A percentile compares a stretch with the other conserved stretches of the same genome.
phyloP scores from a whole-genome alignment of 108 stramenopile genomes.

The Cyclotella cryptica region DNA sequence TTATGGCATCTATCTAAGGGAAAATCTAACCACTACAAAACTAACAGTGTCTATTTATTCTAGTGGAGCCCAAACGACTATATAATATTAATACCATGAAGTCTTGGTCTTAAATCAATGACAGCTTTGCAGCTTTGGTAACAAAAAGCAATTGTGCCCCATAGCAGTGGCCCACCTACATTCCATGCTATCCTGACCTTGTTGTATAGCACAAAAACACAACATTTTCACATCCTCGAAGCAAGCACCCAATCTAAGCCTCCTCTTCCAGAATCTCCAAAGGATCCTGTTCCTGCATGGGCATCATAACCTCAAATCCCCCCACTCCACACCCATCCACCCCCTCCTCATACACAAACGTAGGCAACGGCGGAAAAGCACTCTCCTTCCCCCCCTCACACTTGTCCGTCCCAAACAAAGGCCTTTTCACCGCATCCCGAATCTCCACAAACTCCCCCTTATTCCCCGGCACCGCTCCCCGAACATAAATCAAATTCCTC shows the following conservation, averaged over 20 bases:
- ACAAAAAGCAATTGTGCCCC: too few species aligned
- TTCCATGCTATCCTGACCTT: too few species aligned
- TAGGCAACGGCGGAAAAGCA: slow-evolving; percentile 82
- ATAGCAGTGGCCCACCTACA: too few species aligned
- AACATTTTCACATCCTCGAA: too few species aligned
- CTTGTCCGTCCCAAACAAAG: slow-evolving; percentile 79
- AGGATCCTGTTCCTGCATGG: slow-evolving; percentile 79
- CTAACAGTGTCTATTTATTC: too few species aligned
- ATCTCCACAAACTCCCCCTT: slow-evolving; percentile 94
- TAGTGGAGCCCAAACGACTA: too few species aligned
- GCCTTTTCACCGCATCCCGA: slow-evolving; percentile 91
- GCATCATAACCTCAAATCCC: slow-evolving; percentile 88
- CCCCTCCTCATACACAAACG: slow-evolving; percentile 78
- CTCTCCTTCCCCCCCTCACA: slow-evolving; percentile 63
- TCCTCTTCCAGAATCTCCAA: slow-evolving; percentile 56
- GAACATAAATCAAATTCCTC: slow-evolving; percentile 90
- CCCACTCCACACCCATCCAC: slow-evolving; percentile 83
- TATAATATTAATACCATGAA: too few species aligned
- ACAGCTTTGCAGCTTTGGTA: too few species aligned
- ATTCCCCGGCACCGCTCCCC: slow-evolving; percentile 93
- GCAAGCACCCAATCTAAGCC: background rate
- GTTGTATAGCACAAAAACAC: too few species aligned
- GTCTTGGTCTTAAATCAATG: too few species aligned
- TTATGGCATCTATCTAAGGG: too few species aligned
- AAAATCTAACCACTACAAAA: too few species aligned